Percentiles rank a stretch among this genome's conserved stretches.
Conservation (phyloP, 2,329 filamentous ascomycete genomes). For the Aspergillus fructus region DNA sequence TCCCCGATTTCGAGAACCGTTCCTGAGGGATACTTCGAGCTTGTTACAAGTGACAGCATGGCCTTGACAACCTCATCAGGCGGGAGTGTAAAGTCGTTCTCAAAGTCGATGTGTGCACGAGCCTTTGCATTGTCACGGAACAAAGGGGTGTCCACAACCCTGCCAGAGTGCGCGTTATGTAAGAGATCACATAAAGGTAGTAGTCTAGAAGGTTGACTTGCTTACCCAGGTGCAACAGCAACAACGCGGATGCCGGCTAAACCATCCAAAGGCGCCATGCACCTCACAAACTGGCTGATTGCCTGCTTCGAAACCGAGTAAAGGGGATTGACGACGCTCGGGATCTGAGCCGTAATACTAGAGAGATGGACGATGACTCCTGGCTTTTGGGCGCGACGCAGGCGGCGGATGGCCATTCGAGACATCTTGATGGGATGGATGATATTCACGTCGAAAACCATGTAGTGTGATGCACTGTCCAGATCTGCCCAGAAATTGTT, state of each 20-base stretch:
- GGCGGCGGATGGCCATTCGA: background rate
- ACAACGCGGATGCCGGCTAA: background rate
- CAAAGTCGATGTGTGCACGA: background rate
- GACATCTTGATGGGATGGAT: background rate
- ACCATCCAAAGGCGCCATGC: background rate
- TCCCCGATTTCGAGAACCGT: background rate
- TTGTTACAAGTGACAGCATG: background rate
- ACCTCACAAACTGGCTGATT: background rate
- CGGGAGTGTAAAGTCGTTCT: background rate
- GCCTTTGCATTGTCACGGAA: background rate
- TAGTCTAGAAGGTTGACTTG: background rate
- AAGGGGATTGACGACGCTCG: background rate
- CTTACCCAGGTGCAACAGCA: background rate
- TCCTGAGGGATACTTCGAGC: background rate
- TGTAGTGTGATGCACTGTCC: background rate
- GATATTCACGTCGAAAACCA: background rate
- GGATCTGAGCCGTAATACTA: background rate
- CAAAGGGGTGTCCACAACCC: background rate
- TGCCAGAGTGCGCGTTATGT: background rate
- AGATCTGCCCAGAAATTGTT: background rate
- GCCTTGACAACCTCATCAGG: background rate
- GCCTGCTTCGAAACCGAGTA: conserved; percentile 1
- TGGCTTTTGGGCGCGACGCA: background rate
- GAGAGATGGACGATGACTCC: background rate
- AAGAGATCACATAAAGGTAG: background rate